These are phyloP conservation scores for Lyophyllum atratum DNA, from an alignment of 768 basidiomycete genomes.

Conservation along the genomic window DNA sequence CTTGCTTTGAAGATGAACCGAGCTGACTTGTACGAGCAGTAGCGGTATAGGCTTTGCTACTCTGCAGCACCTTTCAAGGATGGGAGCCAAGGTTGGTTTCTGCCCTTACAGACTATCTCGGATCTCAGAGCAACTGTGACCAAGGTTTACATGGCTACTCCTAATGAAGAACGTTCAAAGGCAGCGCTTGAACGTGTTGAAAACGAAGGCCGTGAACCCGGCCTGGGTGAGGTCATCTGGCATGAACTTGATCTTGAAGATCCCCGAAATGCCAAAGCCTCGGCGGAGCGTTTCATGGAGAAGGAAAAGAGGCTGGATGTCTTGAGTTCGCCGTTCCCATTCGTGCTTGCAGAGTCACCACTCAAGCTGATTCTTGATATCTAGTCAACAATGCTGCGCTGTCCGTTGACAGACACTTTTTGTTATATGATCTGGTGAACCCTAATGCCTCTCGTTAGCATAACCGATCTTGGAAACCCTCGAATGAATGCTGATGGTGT, in stretches of 20 bases:
- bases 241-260: background rate
- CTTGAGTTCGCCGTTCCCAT: background rate
- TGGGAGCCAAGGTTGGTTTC: background rate
- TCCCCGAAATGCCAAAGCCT: background rate
- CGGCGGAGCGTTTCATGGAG: background rate
- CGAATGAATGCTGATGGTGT: background rate
- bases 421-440: background rate
- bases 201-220: background rate
- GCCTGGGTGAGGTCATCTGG: background rate
- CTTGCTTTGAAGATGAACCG: background rate
- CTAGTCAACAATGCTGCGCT: background rate
- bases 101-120: background rate
- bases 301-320: background rate
- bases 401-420: background rate
- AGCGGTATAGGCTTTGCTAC: conserved; percentile 1
- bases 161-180: background rate
- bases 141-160: background rate
- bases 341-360: too few species aligned
- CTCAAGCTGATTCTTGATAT: too few species aligned
- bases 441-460: background rate
- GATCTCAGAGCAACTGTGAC: background rate
- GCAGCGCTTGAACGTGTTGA: background rate
- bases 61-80: background rate
- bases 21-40: background rate
- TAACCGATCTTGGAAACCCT: background rate